Base-by-base conservation (phyloP, 169 alveolate species). In the Neospora caninum region DNA sequence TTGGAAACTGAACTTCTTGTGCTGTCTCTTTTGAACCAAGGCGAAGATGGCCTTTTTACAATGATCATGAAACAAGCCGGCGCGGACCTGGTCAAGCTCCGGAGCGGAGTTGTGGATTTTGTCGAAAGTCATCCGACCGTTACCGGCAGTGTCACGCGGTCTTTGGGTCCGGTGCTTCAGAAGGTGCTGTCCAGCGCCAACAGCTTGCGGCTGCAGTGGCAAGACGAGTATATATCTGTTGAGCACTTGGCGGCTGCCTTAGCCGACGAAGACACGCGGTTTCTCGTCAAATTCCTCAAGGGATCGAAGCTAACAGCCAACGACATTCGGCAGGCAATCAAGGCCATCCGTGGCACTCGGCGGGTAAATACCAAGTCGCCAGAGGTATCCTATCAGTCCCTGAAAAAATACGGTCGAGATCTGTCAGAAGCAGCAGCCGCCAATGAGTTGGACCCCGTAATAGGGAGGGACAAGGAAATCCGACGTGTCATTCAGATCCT, bases 391-490 rank as follows among this genome's bases (percentile, higher is more conserved):
- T 88, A 88, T 36, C 67, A 88, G 92, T 41, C 92, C 39, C 83
- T 91, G 36, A 97, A 95, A 82, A 96, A 97, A 87, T 97, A 93
- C 73, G 95, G 97, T 92, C 91, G 95, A 36, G 98, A 97, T 58
- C 94, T 97, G 67, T 97, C 98, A 1, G 97, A 96, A 67, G 96
- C 96, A 91, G 98, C 98, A 2, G 96, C 96, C 86, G 97, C 95
- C 58, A 98, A 98, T 20, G 96, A 97, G 95, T 92, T 97, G 88
- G 98, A 97, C 88, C 98, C 98, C 0, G 98, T 97, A 41, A 96
- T 97, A 18, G 98, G 98, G 36, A 95, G 98, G 34, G 98, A 96
- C 67, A 96, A 93, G 34, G 98, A 97, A 95, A 97, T 97, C 43
- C 94, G 97, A 54, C 97, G 99, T 73, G 96, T 98, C n/a, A 95